A percentile compares a stretch with the other conserved stretches of the same genome.
Conservation (phyloP, 345 rosid genomes). For the Heritiera fomes region DNA sequence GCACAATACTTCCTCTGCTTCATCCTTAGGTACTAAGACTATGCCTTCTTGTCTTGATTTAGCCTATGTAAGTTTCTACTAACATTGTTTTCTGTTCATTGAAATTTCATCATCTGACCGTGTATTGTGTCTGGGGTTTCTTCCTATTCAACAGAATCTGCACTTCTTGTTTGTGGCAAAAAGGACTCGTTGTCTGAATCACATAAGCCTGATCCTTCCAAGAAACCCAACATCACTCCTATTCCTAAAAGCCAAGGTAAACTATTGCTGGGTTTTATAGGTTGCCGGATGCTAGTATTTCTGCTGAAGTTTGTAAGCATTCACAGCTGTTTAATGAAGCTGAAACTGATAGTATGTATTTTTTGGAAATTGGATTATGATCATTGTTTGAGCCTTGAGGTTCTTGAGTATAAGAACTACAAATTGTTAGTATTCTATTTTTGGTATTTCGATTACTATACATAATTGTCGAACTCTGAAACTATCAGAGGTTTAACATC, state of each 20-base stretch:
- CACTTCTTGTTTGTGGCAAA: slow-evolving; percentile 36
- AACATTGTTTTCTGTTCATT: neutral
- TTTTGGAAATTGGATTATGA: neutral
- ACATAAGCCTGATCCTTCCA: slow-evolving; percentile 3
- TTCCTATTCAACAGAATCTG: slow-evolving; percentile 42
- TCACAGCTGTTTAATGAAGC: neutral
- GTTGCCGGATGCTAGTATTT: neutral
- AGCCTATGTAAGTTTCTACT: neutral
- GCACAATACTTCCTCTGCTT: slow-evolving; percentile 31
- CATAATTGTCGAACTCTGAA: neutral
- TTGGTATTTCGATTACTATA: neutral
- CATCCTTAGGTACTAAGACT: slow-evolving; percentile 31
- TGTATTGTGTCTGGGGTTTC: neutral
- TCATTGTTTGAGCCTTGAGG: neutral
- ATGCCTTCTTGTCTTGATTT: neutral
- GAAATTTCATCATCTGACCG: neutral
- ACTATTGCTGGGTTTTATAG: neutral
- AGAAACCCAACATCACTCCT: slow-evolving; percentile 42
- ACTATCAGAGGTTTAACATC: neutral
- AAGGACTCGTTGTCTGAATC: slow-evolving; percentile 26
- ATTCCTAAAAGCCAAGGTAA: slow-evolving; percentile 65
- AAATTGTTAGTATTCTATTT: too few relatives aligned
- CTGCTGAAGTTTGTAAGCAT: neutral
- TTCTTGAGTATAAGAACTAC: neutral
- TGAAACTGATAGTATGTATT: neutral